Percentiles rank a stretch among this genome's conserved stretches.
phyloP scores from a whole-genome alignment of 1,139 yeast genomes.

The Saccharomyces hybrid region DNA sequence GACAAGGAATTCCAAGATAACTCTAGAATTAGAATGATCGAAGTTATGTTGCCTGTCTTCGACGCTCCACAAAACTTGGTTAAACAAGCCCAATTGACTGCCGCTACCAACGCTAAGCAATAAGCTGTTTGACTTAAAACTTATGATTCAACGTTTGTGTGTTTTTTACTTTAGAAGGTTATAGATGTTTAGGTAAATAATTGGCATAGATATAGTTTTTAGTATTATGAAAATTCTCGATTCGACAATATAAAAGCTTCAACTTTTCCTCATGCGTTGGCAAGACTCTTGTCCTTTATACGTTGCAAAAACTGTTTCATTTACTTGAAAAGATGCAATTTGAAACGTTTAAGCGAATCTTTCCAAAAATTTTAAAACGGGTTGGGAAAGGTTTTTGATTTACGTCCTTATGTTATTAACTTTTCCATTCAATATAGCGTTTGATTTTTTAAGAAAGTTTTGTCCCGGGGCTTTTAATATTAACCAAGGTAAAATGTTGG shows the following conservation, averaged over 20 bases:
- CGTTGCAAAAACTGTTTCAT: too few species aligned
- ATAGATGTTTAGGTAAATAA: not conserved
- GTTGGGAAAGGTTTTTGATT: too few species aligned
- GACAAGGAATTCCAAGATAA: constrained; percentile 42
- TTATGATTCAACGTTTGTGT: not conserved
- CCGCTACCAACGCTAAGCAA: constrained; percentile 47
- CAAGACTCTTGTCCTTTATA: too few species aligned
- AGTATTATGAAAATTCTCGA: not conserved
- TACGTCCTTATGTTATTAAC: too few species aligned
- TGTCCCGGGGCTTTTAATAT: too few species aligned
- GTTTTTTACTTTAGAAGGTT: not conserved
- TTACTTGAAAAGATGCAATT: too few species aligned
- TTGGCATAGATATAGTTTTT: not conserved
- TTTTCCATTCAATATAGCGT: too few species aligned
- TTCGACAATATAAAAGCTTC: not conserved
- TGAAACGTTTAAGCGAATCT: too few species aligned
- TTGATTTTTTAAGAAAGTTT: too few species aligned
- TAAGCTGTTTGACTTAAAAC: constrained; percentile 1
- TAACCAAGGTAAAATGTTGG: not conserved
- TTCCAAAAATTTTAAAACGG: too few species aligned
- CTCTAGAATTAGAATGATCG: constrained; percentile 64
- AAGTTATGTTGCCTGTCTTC: constrained; percentile 70
- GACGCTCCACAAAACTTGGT: constrained; percentile 74
- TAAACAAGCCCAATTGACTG: constrained; percentile 72
- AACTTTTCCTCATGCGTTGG: not conserved